phyloP scores from a whole-genome alignment of 1,139 yeast species.

The Magnusiomyces starmeri region DNA sequence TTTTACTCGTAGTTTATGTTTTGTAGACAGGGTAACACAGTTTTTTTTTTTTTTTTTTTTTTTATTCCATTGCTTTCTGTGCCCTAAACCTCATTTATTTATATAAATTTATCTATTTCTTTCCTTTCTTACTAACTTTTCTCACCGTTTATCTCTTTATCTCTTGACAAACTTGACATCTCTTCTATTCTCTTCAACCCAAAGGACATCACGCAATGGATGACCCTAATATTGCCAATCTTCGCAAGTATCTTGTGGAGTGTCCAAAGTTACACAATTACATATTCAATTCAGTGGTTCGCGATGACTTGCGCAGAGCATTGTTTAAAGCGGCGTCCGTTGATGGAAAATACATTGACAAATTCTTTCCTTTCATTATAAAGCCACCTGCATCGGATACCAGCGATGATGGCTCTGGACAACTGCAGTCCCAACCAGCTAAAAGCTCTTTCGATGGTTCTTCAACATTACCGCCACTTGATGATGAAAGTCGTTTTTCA shows the following conservation, averaged over 20 bases:
- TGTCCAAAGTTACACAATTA: slow-evolving; percentile 26
- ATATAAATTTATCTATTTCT: not conserved
- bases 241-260: slow-evolving; percentile 25
- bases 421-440: no score
- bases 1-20: no score
- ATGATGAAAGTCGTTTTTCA: no score
- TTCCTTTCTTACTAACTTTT: not conserved
- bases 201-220: no score
- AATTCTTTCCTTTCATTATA: slow-evolving; percentile 43
- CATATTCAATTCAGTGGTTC: slow-evolving; percentile 26
- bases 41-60: not conserved
- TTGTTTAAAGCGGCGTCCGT: slow-evolving; percentile 47
- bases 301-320: slow-evolving; percentile 40
- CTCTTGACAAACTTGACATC: no score
- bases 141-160: no score
- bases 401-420: no score
- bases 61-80: not conserved
- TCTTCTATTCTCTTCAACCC: no score
- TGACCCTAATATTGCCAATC: slow-evolving; percentile 15
- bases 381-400: no score
- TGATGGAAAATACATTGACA: slow-evolving; percentile 43
- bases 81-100: not conserved
- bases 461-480: no score
- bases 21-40: not conserved
- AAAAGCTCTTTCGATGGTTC: no score